Conservation (phyloP, 148 eudicot genomes). For the Camellia sinensis region DNA sequence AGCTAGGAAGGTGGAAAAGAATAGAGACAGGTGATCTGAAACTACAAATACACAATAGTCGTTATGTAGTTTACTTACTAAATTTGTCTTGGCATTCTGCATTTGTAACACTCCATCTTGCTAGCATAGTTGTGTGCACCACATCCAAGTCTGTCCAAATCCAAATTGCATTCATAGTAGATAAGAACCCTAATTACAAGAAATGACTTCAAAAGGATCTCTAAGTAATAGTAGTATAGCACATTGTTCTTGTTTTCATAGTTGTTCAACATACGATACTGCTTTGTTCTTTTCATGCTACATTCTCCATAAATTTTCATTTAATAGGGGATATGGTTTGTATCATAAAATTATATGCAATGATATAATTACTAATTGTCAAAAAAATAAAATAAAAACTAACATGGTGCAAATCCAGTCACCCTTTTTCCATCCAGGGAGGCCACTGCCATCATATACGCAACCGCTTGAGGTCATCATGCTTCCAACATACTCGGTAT, state of each 20-base stretch:
- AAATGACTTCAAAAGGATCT: too few relatives aligned
- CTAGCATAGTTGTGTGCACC: constrained; percentile 72
- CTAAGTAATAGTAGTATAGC: too few relatives aligned
- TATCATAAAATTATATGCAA: too few relatives aligned
- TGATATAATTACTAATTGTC: too few relatives aligned
- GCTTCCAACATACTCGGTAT: constrained; percentile 26
- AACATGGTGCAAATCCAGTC: constrained; percentile 74
- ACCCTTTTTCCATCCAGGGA: constrained; percentile 77
- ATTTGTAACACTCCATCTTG: constrained; percentile 54
- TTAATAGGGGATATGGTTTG: too few relatives aligned
- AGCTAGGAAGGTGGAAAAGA: too few relatives aligned
- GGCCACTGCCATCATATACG: constrained; percentile 20
- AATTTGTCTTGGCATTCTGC: constrained; percentile 50
- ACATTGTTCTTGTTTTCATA: too few relatives aligned
- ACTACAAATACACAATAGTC: too few relatives aligned
- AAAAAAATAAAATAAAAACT: neutral
- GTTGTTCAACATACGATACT: too few relatives aligned
- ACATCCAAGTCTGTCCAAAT: constrained; percentile 45
- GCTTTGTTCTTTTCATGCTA: too few relatives aligned
- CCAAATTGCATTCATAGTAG: neutral
- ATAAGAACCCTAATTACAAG: neutral
- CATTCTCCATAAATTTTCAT: too few relatives aligned
- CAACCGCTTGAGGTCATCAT: constrained; percentile 22
- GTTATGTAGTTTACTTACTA: constrained; percentile 23
- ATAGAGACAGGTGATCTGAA: too few relatives aligned